Evolutionary conservation across 1,284 basidiomycete genomes (phyloP), one percentile per base, ranked within the genome.

Genomic region (Ustilago curta): DNA sequence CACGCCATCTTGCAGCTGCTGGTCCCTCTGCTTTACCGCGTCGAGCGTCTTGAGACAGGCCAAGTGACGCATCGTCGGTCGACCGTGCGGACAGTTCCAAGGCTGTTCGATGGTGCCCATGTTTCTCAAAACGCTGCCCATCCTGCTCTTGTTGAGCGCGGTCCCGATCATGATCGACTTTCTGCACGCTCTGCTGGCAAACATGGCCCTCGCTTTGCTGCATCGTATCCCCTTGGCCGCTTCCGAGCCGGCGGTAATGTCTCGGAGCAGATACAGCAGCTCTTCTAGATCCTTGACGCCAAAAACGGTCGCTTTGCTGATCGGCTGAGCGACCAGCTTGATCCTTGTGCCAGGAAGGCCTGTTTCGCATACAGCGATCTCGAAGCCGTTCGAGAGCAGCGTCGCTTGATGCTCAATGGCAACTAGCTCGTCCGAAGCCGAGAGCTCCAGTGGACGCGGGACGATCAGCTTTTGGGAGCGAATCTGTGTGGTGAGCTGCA

Each of bases 91-190:
- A 83, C 95, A 98, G 68, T 96, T 94, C 88, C 97, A 99, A 0
- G 95, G 97, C 81, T 97, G 94, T 78, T 97, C 93, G 88, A 99
- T 95, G 8, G 89, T 91, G 42, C 93, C 93, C 94, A 99, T 97
- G 85, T 98, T 93, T 50, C 89, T 89, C 2, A 99, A 87, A 62
- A 98, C 90, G 70, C 21, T 86, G 12, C 88, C 88, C 97, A 98
- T 98, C 83, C 93, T 92, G 12, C 87, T 86, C 69, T 86, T 87
- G 18, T 88, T 93, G 62, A 98, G 87, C 14, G 94, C 88, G 85
- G 90, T 93, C 7, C 96, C 96, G 47, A 99, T 90, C 96, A 99
- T 99, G 60, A 97, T 91, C 85, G 94, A 97, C 86, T 92, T 94
- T 67, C 97, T 86, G 85, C 97, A 99, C 0, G 97, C 97, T 44